phyloP scores from a whole-genome alignment of 805 yeast species.

The Starmerella geochares region DNA sequence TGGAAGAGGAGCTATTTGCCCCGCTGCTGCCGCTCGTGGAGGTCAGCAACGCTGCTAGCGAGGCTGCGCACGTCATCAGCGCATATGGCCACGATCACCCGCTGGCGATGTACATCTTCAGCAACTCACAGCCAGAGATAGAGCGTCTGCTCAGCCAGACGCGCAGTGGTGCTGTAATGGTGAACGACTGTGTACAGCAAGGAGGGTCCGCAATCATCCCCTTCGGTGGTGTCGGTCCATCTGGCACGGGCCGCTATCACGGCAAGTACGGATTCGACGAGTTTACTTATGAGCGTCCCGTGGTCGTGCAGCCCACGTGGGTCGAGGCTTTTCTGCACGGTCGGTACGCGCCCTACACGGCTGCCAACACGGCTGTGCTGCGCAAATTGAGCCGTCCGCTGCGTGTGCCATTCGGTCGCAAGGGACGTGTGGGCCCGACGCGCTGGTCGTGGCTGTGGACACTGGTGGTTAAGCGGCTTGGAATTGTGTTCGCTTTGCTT shows the following conservation, averaged over 20 bases:
- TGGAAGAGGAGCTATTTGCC: constrained; percentile 73
- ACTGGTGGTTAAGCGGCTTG: constrained; percentile 6
- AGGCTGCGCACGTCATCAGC: constrained; percentile 29
- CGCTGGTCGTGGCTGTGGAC: constrained; percentile 5
- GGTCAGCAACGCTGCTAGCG: constrained; percentile 33
- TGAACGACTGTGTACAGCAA: constrained; percentile 66
- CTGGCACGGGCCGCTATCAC: constrained; percentile 79
- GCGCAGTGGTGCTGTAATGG: constrained; percentile 61
- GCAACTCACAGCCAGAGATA: constrained; percentile 40
- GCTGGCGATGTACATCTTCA: constrained; percentile 65
- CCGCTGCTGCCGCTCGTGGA: constrained; percentile 70
- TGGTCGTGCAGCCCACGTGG: constrained; percentile 55
- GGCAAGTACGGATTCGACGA: constrained; percentile 58
- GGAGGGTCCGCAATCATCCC: constrained; percentile 61
- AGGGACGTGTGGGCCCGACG: constrained; percentile 16
- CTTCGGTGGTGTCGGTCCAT: constrained; percentile 82
- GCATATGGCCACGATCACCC: constrained; percentile 54
- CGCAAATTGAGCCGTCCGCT: constrained; percentile 17
- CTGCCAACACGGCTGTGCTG: constrained; percentile 30
- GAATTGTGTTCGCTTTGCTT: not conserved
- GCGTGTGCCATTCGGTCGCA: constrained; percentile 12
- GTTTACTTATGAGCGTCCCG: constrained; percentile 68
- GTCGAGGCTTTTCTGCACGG: constrained; percentile 47
- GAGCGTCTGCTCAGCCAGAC: constrained; percentile 41
- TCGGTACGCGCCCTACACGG: constrained; percentile 56